Evolutionary conservation across 139 green algal genomes (phyloP), one percentile per base, ranked within the genome.

Genomic region (Coccomyxa sp.): DNA sequence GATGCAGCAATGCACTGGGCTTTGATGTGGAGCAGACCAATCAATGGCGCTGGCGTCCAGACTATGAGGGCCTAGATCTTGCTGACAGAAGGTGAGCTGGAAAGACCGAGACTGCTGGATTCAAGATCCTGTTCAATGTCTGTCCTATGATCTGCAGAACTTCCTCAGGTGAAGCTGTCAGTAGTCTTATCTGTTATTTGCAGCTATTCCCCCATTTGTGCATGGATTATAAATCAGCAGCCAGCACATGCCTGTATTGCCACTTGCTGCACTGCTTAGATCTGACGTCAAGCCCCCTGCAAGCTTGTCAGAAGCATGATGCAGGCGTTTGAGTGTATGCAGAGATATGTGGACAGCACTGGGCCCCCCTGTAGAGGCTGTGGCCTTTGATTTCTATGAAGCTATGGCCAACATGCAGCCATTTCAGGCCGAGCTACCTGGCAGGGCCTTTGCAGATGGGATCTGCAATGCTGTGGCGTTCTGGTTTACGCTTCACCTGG

Each of bases 401-500:
- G 38, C 54, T 6, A 70, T 86, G 55, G 75, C 68, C 38, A 88
- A 87, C 74, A 86, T 94, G 81, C 18, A 72, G 55, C 82, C 87
- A 12, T 40, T 58, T 4, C n/a, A 85, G 68, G 39, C 50, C 34
- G 1, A 12, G 36, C n/a, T 91, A 33, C 37, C 74, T 1, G 82
- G 87, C 38, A 39, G 8, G 7, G 54, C 82, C 31, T 36, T 44
- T 9, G 18, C 58, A 8, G 55, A 54, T 8, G 88, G 90, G 10
- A 79, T 89, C 22, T 88, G 84, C 80, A 96, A 95, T 74, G 92
- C 91, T 16, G 78, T 96, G 27, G 91, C 92, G 14, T 92, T 94
- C 44, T 96, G 91, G 91, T 96, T 96, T 75, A 85, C 93, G 36
- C 84, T 96, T 35, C 81, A 94, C 29, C 77, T 94, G 78, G 88